Base-by-base conservation (phyloP, 345 rosid species). In the Brassica incana region DNA sequence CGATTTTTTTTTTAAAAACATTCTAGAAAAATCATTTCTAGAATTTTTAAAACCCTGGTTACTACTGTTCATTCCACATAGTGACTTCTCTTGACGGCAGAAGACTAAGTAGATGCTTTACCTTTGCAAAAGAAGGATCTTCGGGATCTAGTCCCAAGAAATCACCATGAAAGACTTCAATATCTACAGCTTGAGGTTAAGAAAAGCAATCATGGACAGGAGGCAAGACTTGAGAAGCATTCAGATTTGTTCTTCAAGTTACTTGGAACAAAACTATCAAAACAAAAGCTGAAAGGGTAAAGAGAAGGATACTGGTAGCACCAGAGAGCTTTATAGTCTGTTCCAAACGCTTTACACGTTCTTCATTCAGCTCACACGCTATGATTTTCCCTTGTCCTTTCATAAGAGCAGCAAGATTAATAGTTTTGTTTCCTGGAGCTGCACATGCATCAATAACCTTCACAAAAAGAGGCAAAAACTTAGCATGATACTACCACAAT, bases 391-490 rank as follows among this genome's bases (percentile, higher is more conserved):
- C 97, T 74, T 86, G 83, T 65, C 94, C 99, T 80, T 83, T 73
- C 99, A 92, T 91, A 56, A 95, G 89, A 73, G 99, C 94, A 43
- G 97, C 99, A 52, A 95, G 91, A 82, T 95, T 97, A 43, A 91
- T 90, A 60, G 97, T 95, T 89, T 95, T 92, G 89, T 95, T 95
- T 78, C 99, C 99, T 35, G 97, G 99, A 79, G 99, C 97, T 78
- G 99, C 88, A 76, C 97, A 95, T 71, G 99, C 99, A 83, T 95
- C 99, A 84, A 95, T 83, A 83, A 95, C 97, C 99, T 91, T 84
- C 85, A 83, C 50, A 83, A 77, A 43, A 77, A 14, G 79, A 73
- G 65, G 33, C 3, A 66, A 80, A 35, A 76, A 61, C 14, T 52
- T 43, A 74, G 65, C 52, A 78, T 20, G 67, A 45, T 65, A 78